Evolutionary conservation across 805 yeast species (phyloP).

Genomic region (Yamadazyma paraphyllophila): DNA sequence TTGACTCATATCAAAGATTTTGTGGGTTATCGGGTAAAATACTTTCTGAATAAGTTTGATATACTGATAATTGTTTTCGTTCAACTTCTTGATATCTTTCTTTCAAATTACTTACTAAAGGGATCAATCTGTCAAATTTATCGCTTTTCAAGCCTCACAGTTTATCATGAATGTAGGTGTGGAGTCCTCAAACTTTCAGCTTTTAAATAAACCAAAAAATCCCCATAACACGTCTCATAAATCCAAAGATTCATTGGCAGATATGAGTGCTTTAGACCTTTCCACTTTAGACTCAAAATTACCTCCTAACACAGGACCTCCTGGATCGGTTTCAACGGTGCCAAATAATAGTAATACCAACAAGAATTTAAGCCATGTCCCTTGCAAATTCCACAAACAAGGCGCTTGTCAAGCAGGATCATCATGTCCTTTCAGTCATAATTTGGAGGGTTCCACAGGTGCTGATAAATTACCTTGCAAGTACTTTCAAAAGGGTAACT

Average conservation of each 20-base stretch:
- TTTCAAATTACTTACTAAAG: background rate
- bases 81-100: no score
- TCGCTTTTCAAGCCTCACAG: background rate
- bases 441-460: slow-evolving; percentile 51
- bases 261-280: slow-evolving; percentile 16
- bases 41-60: background rate
- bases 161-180: slow-evolving; percentile 11
- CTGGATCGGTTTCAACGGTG: slow-evolving; percentile 24
- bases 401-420: slow-evolving; percentile 95
- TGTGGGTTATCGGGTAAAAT: background rate
- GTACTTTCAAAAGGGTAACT: slow-evolving; percentile 93
- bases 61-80: no score
- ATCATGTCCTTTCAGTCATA: slow-evolving; percentile 89
- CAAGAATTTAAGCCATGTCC: slow-evolving; percentile 83
- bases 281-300: slow-evolving; percentile 17
- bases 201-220: background rate
- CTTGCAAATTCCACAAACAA: slow-evolving; percentile 89
- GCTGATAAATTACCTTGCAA: slow-evolving; percentile 74
- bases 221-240: background rate
- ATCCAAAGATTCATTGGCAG: slow-evolving; percentile 6
- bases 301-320: slow-evolving; percentile 39
- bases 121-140: background rate
- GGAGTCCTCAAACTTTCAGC: slow-evolving; percentile 5
- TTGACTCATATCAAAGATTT: background rate
- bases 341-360: slow-evolving; percentile 14